These are phyloP conservation scores for Glaciozyma martinii DNA, from an alignment of 768 basidiomycete genomes.

Conservation along the genomic window DNA sequence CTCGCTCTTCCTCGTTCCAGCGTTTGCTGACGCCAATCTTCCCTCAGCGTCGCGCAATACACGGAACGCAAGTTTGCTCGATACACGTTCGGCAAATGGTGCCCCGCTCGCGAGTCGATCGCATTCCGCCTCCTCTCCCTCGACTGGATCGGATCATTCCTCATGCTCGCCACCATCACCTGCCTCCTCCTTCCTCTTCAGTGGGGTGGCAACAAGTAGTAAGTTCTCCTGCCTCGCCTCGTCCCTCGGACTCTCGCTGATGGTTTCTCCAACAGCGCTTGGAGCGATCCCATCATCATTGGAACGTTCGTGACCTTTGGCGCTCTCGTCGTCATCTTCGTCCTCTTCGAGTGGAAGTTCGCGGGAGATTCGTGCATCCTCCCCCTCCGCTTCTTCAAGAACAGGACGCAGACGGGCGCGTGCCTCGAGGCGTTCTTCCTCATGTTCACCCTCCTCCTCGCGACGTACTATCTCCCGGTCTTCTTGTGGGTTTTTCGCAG, in stretches of 20 bases:
- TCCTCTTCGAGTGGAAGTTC: conserved; percentile 40
- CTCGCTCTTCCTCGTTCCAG: not conserved
- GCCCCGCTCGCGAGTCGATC: conserved; percentile 6
- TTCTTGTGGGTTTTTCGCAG: not conserved
- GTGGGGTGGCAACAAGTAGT: conserved; percentile 46
- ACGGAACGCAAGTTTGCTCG: conserved; percentile 21
- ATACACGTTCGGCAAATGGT: conserved; percentile 10
- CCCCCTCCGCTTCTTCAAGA: conserved; percentile 38
- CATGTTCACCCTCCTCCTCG: conserved; percentile 12
- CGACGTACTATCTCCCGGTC: conserved; percentile 18
- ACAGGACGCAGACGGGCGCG: conserved; percentile 14
- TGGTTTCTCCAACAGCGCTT: conserved; percentile 36
- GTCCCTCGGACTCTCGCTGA: conserved; percentile 46
- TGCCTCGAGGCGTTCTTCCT: conserved; percentile 5
- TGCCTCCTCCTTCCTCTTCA: conserved; percentile 46
- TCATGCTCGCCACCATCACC: conserved; percentile 42
- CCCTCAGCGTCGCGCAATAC: conserved; percentile 1
- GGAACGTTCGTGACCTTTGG: conserved; percentile 34
- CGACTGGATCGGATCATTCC: conserved; percentile 43
- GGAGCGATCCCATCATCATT: conserved; percentile 25
- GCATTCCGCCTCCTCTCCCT: conserved; percentile 32
- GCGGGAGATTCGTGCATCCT: conserved; percentile 43
- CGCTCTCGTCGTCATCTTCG: conserved; percentile 38
- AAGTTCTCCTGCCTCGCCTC: not conserved
- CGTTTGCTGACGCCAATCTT: not conserved